Evolutionary conservation across 306 rosid genomes (phyloP), one percentile per base, ranked within the genome.

Genomic region (Quercus ilex): DNA sequence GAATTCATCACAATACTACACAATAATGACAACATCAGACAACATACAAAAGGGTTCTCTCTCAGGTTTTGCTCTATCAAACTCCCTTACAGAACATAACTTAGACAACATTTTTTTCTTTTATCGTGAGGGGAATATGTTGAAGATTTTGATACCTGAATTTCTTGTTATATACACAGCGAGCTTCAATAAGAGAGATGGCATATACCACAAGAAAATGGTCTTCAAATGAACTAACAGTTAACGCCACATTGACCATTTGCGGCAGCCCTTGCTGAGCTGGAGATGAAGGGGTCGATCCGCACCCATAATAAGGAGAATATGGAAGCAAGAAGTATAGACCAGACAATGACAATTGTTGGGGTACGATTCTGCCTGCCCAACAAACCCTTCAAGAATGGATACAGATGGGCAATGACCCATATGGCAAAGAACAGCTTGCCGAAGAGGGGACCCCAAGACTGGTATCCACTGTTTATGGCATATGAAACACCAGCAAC

Each of bases 401-500:
- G 98, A 79, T 93, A 93, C 65, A 93, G 64, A 87, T 93, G 98
- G n/a, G 93, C 98, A 79, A 93, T 85, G 77, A 93, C 98, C 98
- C 98, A 93, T 21, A 93, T 77, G 74, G 98, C 97, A 15, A 93
- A 93, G 86, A 93, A 93, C 21, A 91, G 88, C 78, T 89, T 93
- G 2, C 98, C 98, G 18, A 93, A 91, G 8, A 93, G 86, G 12
- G 98, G 98, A 75, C 98, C 98, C 98, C 98, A 93, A 55, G 98
- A 93, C 72, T 93, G 97, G 88, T 93, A 93, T 11, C 98, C 98
- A 49, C 98, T 91, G 85, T 93, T 90, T 58, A 93, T 83, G 69
- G 98, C 98, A 33, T 82, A 89, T 26, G 98, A 91, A n/a, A 93
- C 97, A 59, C 98, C 97, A 1, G 98, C 98, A 77, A 93, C 98